A percentile compares a stretch with the other conserved stretches of the same genome.
phyloP scores from a whole-genome alignment of 345 rosid species.

The Rhodamnia rubescens region DNA sequence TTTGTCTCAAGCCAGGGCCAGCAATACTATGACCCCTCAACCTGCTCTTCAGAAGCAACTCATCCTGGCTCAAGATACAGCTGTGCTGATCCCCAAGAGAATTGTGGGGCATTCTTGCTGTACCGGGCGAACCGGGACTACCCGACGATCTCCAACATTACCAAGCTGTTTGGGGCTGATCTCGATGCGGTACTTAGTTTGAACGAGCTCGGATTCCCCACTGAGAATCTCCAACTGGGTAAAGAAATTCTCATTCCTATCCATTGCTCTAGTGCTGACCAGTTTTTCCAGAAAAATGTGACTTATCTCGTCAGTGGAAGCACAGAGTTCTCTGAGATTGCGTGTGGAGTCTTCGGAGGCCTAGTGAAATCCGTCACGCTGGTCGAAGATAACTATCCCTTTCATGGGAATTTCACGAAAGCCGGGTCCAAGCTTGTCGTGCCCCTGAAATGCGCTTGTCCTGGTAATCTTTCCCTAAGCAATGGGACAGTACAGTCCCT shows the following conservation, averaged over 20 bases:
- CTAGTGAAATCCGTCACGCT: constrained; percentile 20
- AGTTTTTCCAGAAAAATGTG: constrained; percentile 19
- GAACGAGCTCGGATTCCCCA: constrained; percentile 11
- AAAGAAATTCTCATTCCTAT: constrained; percentile 42
- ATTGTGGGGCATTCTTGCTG: constrained; percentile 34
- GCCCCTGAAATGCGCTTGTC: constrained; percentile 54
- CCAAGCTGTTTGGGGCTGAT: constrained; percentile 21
- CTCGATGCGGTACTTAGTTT: constrained; percentile 8
- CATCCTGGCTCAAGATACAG: constrained; percentile 37
- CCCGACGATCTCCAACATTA: constrained; percentile 17
- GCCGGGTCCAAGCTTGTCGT: constrained; percentile 19
- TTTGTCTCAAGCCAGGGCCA: constrained; percentile 5
- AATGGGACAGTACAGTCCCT: constrained; percentile 13
- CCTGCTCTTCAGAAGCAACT: constrained; percentile 11
- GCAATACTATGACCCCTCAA: constrained; percentile 24
- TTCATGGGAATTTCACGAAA: not conserved
- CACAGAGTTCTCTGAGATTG: constrained; percentile 17
- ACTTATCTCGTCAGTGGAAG: constrained; percentile 8
- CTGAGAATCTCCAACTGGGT: constrained; percentile 14
- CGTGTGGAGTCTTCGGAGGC: constrained; percentile 38
- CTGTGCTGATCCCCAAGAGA: constrained; percentile 13
- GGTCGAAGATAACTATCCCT: constrained; percentile 10
- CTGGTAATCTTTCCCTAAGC: constrained; percentile 2
- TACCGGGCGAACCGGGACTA: constrained; percentile 29
- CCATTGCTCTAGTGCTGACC: constrained; percentile 23